These are phyloP conservation scores for Hyphodiscus sp. DNA, from an alignment of 2,329 filamentous ascomycete species.

Conservation along the genomic window DNA sequence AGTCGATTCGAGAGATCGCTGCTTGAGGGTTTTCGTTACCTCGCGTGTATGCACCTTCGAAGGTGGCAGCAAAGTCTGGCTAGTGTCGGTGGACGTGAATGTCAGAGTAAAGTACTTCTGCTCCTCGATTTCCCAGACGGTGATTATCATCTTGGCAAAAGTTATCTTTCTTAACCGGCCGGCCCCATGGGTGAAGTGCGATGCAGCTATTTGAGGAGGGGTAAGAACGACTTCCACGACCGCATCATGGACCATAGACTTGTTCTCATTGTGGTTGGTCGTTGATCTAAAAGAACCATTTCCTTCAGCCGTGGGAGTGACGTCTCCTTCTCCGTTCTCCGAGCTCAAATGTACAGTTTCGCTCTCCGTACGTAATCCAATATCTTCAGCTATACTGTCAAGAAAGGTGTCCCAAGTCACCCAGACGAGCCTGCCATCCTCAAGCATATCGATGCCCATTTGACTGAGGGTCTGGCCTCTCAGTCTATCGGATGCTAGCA, in stretches of 20 bases:
- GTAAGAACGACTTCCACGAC: constrained; percentile 63
- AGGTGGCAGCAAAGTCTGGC: constrained; percentile 24
- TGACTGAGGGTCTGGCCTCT: constrained; percentile 61
- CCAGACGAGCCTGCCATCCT: constrained; percentile 57
- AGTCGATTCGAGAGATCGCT: constrained; percentile 5
- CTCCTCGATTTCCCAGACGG: constrained; percentile 64
- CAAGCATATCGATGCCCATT: constrained; percentile 66
- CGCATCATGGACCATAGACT: constrained; percentile 48
- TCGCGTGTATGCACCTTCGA: constrained; percentile 15
- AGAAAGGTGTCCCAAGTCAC: constrained; percentile 54
- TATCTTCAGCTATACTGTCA: constrained; percentile 39
- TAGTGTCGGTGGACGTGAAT: constrained; percentile 56
- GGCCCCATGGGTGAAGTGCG: constrained; percentile 4
- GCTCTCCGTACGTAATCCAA: constrained; percentile 8
- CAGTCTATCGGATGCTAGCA: constrained; percentile 48
- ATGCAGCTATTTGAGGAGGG: constrained; percentile 20
- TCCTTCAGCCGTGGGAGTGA: constrained; percentile 33
- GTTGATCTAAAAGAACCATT: constrained; percentile 12
- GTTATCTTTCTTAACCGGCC: constrained; percentile 33
- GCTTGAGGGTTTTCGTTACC: constrained; percentile 9
- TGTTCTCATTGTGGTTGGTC: constrained; percentile 20
- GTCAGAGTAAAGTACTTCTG: constrained; percentile 67
- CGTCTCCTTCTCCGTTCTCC: constrained; percentile 18
- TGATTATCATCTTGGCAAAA: constrained; percentile 70
- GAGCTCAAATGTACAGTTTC: constrained; percentile 2